Base-by-base conservation (phyloP, 2,329 filamentous ascomycete genomes). In the Paecilomyces niveus region DNA sequence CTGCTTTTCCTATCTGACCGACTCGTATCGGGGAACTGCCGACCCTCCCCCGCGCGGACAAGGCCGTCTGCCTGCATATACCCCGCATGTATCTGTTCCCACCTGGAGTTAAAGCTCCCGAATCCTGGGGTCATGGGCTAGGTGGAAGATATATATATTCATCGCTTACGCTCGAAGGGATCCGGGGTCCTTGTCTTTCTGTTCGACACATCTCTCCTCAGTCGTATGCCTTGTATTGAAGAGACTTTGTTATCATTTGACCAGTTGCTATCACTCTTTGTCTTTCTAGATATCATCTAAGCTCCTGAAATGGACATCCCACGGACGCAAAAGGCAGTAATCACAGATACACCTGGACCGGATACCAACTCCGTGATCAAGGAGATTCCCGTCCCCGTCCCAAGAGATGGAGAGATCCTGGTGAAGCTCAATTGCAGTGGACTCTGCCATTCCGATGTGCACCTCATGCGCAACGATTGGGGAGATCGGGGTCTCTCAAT, bases 361-460 rank as follows among this genome's bases (percentile, higher is more conserved):
- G 21, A 52, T 15, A 29, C 4, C 21, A 52, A 52, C 9, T 52
- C 22, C 26, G 50, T 52, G 21, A 26, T 52, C 50, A 52, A 52
- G 10, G 50, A 52, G 50, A 52, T 52, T 10, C 50, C 50, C 22
- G 50, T 52, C 10, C 21, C 50, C 22, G 8, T 15, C 6, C 50
- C 50, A 24, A 13, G 26, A 24, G 50, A 52, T 15, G 50, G 26
- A n/a, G 57, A 65, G 45, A 62, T 62, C 45, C 51, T 64, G 15
- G 39, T 64, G 50, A 51, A 61, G 51, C 50, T 61, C 35, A 60
- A 52, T 15, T 59, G 64, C 53, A 59, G 58, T 31, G 63, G 63
- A 26, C 59, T 65, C 29, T 65, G 63, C 51, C 59, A 61, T 26
- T 64, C 63, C 7, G 63, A 65, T 31, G 59, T 57, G 26, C 63